Base-by-base conservation (phyloP, 495 filamentous ascomycete genomes). In the Platismatia glauca region DNA sequence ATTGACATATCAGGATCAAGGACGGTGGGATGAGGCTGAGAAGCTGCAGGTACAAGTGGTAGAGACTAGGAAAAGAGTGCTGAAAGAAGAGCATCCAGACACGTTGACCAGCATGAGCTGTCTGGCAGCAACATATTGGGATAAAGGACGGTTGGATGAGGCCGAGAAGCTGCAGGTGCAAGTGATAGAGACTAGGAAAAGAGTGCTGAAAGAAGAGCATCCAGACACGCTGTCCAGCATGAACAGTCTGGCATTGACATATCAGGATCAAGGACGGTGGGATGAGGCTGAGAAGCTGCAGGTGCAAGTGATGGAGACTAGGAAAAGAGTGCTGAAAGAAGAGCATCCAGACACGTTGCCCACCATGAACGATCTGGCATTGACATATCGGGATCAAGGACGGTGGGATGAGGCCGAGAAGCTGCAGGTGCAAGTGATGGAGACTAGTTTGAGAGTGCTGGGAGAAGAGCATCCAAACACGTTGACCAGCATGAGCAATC, bases 101-200 rank as follows among this genome's bases (percentile, higher is more conserved):
- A 76, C 73, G 44, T 59, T 76, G 11, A 68, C 58, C 0, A 72
- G 64, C 53, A 76, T 73, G 67, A 27, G 16, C 53, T 73, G 71
- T 60, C 69, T 77, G 16, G 69, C 69, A 55, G 0, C 3, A 0
- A 68, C 43, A 16, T 60, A 58, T 13, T 0, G 15, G 1, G 7
- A 33, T 1, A 59, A 62, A 22, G 35, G 53, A 13, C 64, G 64
- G 20, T 53, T 52, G 43, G 22, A 59, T 7, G 66, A 68, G 59
- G 64, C 66, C 2, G 34, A 61, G n/a, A n/a, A n/a, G n/a, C n/a
- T n/a, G n/a, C n/a, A n/a, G n/a, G n/a, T n/a, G n/a, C n/a, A n/a
- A n/a, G 46, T 59, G 7, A 7, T 60, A 7, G 39, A 69, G 22
- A 16, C 44, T 29, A 37, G 3, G 7, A 56, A 24, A 31, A 39